Percentiles rank a stretch among this genome's conserved stretches.
These are phyloP conservation scores for Annulohypoxylon maeteangense DNA, from an alignment of 495 filamentous ascomycete species.

Conservation along the genomic window DNA sequence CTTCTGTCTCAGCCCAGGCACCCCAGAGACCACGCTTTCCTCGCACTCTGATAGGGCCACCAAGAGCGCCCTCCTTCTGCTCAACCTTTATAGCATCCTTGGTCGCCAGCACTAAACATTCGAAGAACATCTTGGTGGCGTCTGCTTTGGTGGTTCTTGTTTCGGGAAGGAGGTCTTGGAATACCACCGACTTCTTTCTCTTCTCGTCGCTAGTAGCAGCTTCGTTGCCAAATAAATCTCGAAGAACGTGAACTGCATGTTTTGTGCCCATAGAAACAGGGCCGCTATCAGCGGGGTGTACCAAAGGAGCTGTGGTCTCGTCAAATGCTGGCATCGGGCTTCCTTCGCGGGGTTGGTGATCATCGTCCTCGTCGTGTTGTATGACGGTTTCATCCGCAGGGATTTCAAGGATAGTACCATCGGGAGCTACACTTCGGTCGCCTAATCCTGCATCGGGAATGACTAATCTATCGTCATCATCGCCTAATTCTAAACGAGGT, in stretches of 20 bases:
- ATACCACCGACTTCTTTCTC: slow-evolving; percentile 83
- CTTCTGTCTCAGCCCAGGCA: slow-evolving; percentile 89
- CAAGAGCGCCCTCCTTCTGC: slow-evolving; percentile 77
- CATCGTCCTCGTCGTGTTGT: slow-evolving; percentile 63
- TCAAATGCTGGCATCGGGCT: slow-evolving; percentile 70
- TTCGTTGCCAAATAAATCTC: slow-evolving; percentile 80
- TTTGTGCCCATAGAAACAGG: slow-evolving; percentile 89
- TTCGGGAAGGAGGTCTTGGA: slow-evolving; percentile 92
- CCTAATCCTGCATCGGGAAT: slow-evolving; percentile 61
- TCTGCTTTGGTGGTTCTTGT: slow-evolving; percentile 79
- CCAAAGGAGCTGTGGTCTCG: slow-evolving; percentile 75
- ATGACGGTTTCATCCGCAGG: slow-evolving; percentile 68
- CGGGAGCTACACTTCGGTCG: slow-evolving; percentile 60
- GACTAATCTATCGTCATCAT: slow-evolving; percentile 67
- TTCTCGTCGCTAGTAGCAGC: slow-evolving; percentile 68
- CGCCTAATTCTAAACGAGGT: slow-evolving; percentile 75
- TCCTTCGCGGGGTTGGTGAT: slow-evolving; percentile 51
- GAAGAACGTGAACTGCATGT: slow-evolving; percentile 93
- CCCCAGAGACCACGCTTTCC: slow-evolving; percentile 95
- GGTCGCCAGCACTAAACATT: slow-evolving; percentile 92
- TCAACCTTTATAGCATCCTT: slow-evolving; percentile 99
- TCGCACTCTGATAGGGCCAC: slow-evolving; percentile 79
- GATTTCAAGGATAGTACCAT: slow-evolving; percentile 70
- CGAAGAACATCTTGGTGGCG: slow-evolving; percentile 99
- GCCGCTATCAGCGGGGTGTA: slow-evolving; percentile 81